Conservation (phyloP, 768 basidiomycete genomes). For the Calocybe indica region DNA sequence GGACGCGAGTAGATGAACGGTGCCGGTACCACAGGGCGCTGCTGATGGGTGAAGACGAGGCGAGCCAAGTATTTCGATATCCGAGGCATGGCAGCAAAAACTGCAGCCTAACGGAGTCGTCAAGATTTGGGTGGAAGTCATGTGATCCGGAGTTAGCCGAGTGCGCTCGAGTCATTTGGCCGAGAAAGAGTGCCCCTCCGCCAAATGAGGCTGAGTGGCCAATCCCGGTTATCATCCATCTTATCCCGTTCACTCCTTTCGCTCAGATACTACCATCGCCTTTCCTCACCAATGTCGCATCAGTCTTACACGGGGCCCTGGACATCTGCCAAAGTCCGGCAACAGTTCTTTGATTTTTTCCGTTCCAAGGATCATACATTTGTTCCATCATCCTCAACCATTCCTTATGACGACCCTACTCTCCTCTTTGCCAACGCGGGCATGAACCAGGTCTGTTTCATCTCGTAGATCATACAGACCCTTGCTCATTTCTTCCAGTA, state of each 20-base stretch:
- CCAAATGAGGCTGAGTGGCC: background rate
- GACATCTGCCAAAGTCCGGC: constrained; percentile 78
- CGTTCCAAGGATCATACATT: constrained; percentile 74
- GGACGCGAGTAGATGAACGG: too few relatives aligned
- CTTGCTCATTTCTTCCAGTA: constrained; percentile 44
- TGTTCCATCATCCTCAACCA: constrained; percentile 85
- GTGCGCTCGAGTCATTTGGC: too few relatives aligned
- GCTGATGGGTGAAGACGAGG: too few relatives aligned
- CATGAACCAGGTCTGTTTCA: constrained; percentile 74
- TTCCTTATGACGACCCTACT: constrained; percentile 97
- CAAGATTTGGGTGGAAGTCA: too few relatives aligned
- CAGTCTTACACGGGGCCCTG: constrained; percentile 43
- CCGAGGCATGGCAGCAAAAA: too few relatives aligned
- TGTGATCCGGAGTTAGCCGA: constrained; percentile 23
- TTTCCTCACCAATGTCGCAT: constrained; percentile 29
- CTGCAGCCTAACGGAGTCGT: too few relatives aligned
- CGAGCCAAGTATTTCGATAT: too few relatives aligned
- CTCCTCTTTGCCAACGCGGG: constrained; percentile 98
- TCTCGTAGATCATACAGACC: background rate
- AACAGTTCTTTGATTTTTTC: constrained; percentile 92
- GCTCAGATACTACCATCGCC: constrained; percentile 2
- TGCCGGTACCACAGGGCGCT: too few relatives aligned
- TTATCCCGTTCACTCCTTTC: constrained; percentile 3
- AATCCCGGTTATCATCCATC: constrained; percentile 21
- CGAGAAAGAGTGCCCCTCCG: too few relatives aligned